Conservation (phyloP, 2,329 filamentous ascomycete species). For the Cladosporium halotolerans region DNA sequence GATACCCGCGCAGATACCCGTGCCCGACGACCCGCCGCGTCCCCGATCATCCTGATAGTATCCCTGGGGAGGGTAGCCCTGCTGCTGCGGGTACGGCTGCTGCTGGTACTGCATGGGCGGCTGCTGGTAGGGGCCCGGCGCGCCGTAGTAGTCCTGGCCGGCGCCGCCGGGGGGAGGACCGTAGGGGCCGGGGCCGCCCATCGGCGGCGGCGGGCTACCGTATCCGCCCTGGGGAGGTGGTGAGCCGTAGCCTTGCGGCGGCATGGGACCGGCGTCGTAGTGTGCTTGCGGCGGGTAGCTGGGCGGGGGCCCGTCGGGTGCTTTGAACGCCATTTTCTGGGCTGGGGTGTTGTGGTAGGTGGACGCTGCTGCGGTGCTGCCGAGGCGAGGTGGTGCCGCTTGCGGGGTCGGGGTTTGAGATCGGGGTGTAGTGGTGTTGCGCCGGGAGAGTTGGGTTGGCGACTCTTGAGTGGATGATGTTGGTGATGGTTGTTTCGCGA, state of each 20-base stretch:
- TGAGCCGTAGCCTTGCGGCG: conserved; percentile 1
- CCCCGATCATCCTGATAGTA: conserved; percentile 4
- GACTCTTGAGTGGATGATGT: background rate
- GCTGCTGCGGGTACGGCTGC: conserved; percentile 30
- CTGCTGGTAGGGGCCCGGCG: conserved; percentile 11
- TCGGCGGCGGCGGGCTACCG: conserved; percentile 13
- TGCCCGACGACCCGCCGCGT: conserved; percentile 18
- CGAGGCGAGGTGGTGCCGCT: conserved; percentile 1
- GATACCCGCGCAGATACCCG: conserved; percentile 42
- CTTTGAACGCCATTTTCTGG: conserved; percentile 7
- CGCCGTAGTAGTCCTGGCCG: conserved; percentile 4
- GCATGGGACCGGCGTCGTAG: background rate
- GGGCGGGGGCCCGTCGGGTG: conserved; percentile 1
- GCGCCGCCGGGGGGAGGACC: conserved; percentile 4
- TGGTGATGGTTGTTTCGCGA: background rate
- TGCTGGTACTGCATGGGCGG: conserved; percentile 35
- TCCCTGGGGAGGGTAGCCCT: conserved; percentile 23
- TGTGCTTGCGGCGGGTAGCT: conserved; percentile 13
- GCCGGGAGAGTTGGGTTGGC: background rate
- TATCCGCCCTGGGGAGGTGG: conserved; percentile 11
- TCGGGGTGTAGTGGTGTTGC: conserved; percentile 3
- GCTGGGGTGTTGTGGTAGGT: background rate
- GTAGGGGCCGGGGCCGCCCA: conserved; percentile 10
- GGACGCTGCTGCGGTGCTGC: background rate
- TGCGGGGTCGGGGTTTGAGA: background rate